These are phyloP conservation scores for Cruciata laevipes DNA, from an alignment of 257 asterid species.

Conservation along the genomic window DNA sequence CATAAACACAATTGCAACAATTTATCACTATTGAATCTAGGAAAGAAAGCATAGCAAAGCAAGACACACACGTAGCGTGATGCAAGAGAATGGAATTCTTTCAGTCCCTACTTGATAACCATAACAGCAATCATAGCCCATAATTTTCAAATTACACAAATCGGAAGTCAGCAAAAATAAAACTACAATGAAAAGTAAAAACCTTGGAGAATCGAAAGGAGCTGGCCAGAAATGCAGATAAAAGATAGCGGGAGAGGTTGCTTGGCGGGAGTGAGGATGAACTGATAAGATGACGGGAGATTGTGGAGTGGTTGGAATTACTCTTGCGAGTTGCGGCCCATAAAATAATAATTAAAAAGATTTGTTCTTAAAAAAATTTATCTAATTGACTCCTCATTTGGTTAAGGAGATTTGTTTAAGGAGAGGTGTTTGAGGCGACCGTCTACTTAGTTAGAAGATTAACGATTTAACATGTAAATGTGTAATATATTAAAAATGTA, in stretches of 20 bases:
- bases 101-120: neutral
- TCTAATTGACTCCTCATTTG: too few relatives aligned
- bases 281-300: neutral
- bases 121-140: neutral
- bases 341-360: too few relatives aligned
- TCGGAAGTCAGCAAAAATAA: neutral
- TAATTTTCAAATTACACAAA: neutral
- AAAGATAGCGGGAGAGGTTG: neutral
- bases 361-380: too few relatives aligned
- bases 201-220: neutral
- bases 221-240: neutral
- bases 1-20: neutral
- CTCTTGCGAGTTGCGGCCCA: too few relatives aligned
- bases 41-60: neutral
- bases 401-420: too few relatives aligned
- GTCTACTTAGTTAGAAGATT: too few relatives aligned
- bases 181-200: neutral
- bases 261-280: neutral
- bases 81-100: neutral
- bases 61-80: neutral
- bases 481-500: too few relatives aligned
- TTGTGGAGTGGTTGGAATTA: neutral
- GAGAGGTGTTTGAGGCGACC: too few relatives aligned
- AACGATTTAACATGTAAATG: too few relatives aligned
- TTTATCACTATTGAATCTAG: neutral